Evolutionary conservation across 2,329 filamentous ascomycete genomes (phyloP).

Genomic region (Tolypocladium tundrense): DNA sequence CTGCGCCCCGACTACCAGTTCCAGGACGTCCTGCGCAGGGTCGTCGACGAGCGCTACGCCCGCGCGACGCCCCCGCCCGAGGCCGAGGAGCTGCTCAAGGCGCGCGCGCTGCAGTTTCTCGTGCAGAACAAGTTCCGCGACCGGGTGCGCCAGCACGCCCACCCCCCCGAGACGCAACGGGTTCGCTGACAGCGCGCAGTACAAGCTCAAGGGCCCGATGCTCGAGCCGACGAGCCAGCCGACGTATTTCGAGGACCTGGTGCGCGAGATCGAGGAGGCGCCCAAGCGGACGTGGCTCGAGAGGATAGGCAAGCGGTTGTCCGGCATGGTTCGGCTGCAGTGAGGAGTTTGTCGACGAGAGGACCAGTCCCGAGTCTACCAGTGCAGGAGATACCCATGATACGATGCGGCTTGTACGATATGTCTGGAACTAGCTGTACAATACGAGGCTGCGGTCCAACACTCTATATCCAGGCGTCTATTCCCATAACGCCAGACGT

Average conservation of each 20-base stretch:
- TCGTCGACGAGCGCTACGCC: slow-evolving; percentile 23
- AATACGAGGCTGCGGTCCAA: neutral
- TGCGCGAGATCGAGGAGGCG: slow-evolving; percentile 53
- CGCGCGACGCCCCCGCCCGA: slow-evolving; percentile 26
- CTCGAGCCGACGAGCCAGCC: slow-evolving; percentile 52
- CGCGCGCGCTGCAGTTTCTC: slow-evolving; percentile 49
- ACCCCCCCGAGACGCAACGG: neutral
- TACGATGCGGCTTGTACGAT: neutral
- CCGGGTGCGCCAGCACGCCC: slow-evolving; percentile 29
- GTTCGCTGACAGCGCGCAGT: slow-evolving; percentile 11
- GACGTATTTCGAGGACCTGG: slow-evolving; percentile 50
- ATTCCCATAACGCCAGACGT: neutral
- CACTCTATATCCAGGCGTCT: neutral
- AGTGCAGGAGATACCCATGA: neutral
- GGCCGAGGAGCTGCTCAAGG: slow-evolving; percentile 42
- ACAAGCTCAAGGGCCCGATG: slow-evolving; percentile 34
- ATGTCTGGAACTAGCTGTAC: neutral
- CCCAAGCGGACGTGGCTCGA: slow-evolving; percentile 46
- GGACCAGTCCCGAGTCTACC: neutral
- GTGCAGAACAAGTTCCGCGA: slow-evolving; percentile 49
- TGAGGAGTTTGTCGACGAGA: slow-evolving; percentile 18
- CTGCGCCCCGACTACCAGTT: slow-evolving; percentile 55
- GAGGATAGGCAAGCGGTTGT: slow-evolving; percentile 41
- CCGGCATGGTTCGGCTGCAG: slow-evolving; percentile 49
- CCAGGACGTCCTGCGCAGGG: slow-evolving; percentile 39